These are phyloP conservation scores for Eucalyptus guilfoylei DNA, from an alignment of 345 rosid species.

Conservation along the genomic window DNA sequence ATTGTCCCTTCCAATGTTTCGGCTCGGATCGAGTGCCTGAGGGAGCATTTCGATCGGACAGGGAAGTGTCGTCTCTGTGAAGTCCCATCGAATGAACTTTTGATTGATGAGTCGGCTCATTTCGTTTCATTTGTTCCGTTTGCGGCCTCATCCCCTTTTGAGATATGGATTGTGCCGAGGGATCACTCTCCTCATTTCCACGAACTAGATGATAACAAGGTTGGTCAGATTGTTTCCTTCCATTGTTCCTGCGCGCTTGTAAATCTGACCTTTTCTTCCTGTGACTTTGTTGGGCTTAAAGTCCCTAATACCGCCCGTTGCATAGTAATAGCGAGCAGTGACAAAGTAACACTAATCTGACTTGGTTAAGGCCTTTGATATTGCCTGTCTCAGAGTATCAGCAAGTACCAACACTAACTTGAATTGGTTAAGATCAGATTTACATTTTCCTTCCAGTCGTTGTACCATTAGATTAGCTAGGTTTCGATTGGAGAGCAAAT, in stretches of 20 bases:
- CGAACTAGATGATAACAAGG: conserved; percentile 50
- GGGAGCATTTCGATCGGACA: conserved; percentile 39
- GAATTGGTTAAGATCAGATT: neutral
- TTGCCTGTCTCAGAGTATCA: no score
- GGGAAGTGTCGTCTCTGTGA: conserved; percentile 74
- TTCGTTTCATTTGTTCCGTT: conserved; percentile 64
- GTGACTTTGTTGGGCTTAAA: neutral
- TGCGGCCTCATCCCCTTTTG: conserved; percentile 66
- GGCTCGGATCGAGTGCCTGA: conserved; percentile 41
- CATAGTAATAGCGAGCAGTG: neutral
- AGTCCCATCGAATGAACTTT: conserved; percentile 31
- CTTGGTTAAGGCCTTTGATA: neutral
- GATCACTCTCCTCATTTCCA: conserved; percentile 67
- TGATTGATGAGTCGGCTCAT: conserved; percentile 46
- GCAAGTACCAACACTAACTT: no score
- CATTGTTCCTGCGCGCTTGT: neutral
- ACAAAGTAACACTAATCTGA: neutral
- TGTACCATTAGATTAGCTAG: neutral
- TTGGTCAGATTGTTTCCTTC: neutral
- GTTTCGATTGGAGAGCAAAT: no score
- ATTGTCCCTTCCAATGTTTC: conserved; percentile 55
- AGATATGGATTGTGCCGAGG: conserved; percentile 81
- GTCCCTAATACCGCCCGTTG: neutral
- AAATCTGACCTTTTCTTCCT: neutral
- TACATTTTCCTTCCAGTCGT: neutral